These are phyloP conservation scores for Coemansia interrupta DNA, from an alignment of 192 early-diverging fungal species.

Conservation along the genomic window DNA sequence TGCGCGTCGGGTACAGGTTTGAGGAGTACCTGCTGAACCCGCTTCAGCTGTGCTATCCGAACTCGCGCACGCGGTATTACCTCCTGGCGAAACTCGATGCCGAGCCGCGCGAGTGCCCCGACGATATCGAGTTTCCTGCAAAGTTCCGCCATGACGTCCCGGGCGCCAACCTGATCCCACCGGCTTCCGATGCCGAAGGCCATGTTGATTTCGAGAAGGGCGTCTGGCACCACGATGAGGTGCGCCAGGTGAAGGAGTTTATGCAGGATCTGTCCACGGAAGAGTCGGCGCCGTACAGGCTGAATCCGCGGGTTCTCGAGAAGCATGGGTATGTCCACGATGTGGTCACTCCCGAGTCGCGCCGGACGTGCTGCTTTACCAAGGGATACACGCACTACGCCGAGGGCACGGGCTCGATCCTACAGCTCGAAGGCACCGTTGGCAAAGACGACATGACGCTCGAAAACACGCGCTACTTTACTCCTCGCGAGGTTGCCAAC, in stretches of 20 bases:
- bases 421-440: constrained; percentile 20
- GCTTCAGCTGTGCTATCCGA: constrained; percentile 70
- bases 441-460: constrained; percentile 30
- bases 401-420: constrained; percentile 43
- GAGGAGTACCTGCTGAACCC: constrained; percentile 76
- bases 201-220: constrained; percentile 47
- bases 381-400: constrained; percentile 72
- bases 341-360: constrained; percentile 62
- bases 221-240: constrained; percentile 44
- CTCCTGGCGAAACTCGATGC: constrained; percentile 50
- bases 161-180: constrained; percentile 33
- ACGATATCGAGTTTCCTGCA: constrained; percentile 30
- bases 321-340: constrained; percentile 53
- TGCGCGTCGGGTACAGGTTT: constrained; percentile 57
- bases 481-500: constrained; percentile 64
- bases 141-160: constrained; percentile 30
- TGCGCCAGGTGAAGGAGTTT: constrained; percentile 44
- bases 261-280: constrained; percentile 27
- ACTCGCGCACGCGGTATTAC: constrained; percentile 77
- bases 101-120: constrained; percentile 17
- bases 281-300: constrained; percentile 9
- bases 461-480: constrained; percentile 52
- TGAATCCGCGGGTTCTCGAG: constrained; percentile 34
- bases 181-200: constrained; percentile 27
- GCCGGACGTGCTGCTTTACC: constrained; percentile 75